Conservation (phyloP, 192 early-diverging fungal genomes). For the Coemansia sp. region DNA sequence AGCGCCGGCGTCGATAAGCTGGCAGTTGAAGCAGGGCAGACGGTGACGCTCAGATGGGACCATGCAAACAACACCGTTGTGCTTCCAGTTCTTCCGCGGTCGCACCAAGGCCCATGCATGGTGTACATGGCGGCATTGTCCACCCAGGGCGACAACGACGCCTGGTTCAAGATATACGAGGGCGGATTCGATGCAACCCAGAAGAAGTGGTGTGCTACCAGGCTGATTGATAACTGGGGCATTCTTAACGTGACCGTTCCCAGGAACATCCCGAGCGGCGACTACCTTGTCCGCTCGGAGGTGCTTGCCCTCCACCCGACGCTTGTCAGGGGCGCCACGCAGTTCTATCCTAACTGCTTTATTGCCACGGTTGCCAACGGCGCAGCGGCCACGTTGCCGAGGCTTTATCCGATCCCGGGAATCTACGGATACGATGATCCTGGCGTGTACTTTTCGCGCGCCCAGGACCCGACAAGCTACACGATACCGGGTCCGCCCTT, state of each 20-base stretch:
- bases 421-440: constrained; percentile 15
- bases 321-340: constrained; percentile 12
- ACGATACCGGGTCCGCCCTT: constrained; percentile 19
- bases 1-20: not conserved
- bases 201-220: constrained; percentile 27
- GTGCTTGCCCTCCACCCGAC: no score
- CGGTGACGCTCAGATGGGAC: constrained; percentile 12
- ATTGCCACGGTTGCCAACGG: constrained; percentile 13
- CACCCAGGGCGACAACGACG: constrained; percentile 3
- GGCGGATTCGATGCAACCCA: no score
- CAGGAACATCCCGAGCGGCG: constrained; percentile 9
- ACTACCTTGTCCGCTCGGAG: constrained; percentile 30
- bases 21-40: constrained; percentile 10
- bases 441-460: constrained; percentile 17
- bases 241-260: constrained; percentile 19
- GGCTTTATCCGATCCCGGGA: constrained; percentile 18
- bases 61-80: constrained; percentile 5
- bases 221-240: constrained; percentile 18
- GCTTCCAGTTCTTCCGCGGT: constrained; percentile 13
- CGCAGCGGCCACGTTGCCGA: not conserved
- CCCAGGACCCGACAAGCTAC: constrained; percentile 1
- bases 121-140: constrained; percentile 16
- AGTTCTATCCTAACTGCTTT: constrained; percentile 35
- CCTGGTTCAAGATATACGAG: constrained; percentile 32
- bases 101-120: constrained; percentile 27